These are phyloP conservation scores for Bacidia rubella DNA, from an alignment of 495 filamentous ascomycete genomes.

Conservation along the genomic window DNA sequence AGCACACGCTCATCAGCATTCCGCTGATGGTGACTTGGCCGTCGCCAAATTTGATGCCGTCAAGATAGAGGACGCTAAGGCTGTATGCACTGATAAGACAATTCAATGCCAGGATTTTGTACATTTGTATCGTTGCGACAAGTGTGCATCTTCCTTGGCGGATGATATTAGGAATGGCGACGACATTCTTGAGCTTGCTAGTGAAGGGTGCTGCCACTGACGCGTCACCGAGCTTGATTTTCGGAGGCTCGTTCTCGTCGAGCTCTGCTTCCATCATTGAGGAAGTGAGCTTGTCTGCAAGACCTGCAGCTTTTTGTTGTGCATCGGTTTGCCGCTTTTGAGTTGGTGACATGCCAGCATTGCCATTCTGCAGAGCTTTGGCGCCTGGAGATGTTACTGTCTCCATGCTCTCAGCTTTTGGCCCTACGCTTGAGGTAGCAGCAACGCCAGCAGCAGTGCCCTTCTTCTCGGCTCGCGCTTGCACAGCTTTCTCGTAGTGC, in stretches of 20 bases:
- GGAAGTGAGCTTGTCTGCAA: constrained; percentile 77
- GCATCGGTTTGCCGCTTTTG: constrained; percentile 51
- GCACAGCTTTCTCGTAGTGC: constrained; percentile 88
- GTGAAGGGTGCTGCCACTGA: constrained; percentile 97
- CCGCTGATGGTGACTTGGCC: constrained; percentile 97
- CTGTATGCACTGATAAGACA: constrained; percentile 98
- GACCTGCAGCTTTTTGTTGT: constrained; percentile 53
- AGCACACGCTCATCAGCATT: constrained; percentile 99
- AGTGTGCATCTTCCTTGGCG: constrained; percentile 93
- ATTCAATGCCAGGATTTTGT: constrained; percentile 97
- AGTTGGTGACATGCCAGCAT: constrained; percentile 34
- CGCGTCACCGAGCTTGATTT: constrained; percentile 94
- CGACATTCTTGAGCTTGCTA: constrained; percentile 90
- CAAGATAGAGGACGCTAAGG: constrained; percentile 86
- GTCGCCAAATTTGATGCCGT: constrained; percentile 98
- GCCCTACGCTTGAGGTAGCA: constrained; percentile 21
- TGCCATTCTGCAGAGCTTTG: constrained; percentile 50
- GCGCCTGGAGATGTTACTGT: constrained; percentile 60
- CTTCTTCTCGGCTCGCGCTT: constrained; percentile 66
- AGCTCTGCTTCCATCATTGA: constrained; percentile 85
- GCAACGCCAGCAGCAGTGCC: constrained; percentile 34
- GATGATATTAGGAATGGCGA: constrained; percentile 97
- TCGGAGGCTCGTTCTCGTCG: constrained; percentile 80
- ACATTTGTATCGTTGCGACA: constrained; percentile 99
- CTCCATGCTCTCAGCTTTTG: constrained; percentile 42